Base-by-base conservation (phyloP, 768 basidiomycete genomes). In the Boletus coccyginus region DNA sequence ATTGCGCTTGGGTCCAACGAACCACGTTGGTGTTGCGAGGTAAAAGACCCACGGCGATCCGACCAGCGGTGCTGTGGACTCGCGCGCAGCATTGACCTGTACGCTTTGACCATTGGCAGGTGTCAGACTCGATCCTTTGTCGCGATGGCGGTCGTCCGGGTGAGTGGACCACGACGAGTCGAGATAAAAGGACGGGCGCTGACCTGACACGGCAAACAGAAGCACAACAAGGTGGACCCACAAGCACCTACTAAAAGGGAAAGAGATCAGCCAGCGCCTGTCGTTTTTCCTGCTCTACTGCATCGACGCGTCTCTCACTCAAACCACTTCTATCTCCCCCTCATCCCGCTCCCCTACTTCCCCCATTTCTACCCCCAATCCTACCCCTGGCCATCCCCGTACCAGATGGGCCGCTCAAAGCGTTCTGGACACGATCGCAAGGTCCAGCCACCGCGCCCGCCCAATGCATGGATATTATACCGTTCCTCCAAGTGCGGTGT, bases 401-500 rank as follows among this genome's bases (percentile, higher is more conserved):
- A 62, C 13, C 31, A 46, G 35, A 71, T 71, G 70, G 27, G 59
- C 0, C 61, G 70, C 12, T 64, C 66, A 53, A 27, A 27, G 27
- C 27, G 27, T 27, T 27, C 27, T 6, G 46, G 46, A 13, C 51
- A 45, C 52, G 64, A 36, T 21, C 48, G 53, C 53, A 61, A 53
- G 48, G 57, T 71, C 17, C 71, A 77, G 53, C 76, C 79, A 6
- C 86, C 87, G 11, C 80, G 91, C 0, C 90, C 91, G 4, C 83
- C 85, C 11, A 93, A 92, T 66, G 85, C 90, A 0, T 93, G 89
- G 88, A 92, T 93, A 56, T 60, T 92, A 16, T 93, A 88, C 70
- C 83, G 91, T 41, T 82, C 86, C 3, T 78, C 83, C 58, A 83
- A 80, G 64, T 74, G 82, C 42, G 72, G 1, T 1, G 0, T 7